phyloP scores from a whole-genome alignment of 352 stramenopile species.

The Globisporangium paddicum region DNA sequence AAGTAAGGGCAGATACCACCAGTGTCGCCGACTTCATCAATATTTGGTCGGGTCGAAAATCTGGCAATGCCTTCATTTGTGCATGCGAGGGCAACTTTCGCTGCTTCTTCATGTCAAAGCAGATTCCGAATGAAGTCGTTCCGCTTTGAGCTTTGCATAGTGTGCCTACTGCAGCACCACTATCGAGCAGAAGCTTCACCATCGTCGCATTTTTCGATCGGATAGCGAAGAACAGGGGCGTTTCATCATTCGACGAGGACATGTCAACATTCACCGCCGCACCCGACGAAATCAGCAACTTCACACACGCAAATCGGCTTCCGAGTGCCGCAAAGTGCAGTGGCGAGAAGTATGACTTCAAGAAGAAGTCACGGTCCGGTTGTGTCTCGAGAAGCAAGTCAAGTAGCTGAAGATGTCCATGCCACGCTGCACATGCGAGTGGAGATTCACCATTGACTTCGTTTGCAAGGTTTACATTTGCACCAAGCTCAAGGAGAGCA shows the following conservation, averaged over 20 bases:
- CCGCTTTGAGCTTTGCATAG: constrained; percentile 37
- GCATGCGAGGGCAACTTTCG: neutral
- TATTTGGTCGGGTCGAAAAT: constrained; percentile 4
- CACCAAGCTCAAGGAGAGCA: constrained; percentile 41
- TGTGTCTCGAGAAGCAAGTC: constrained; percentile 51
- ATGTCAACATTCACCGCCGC: constrained; percentile 39
- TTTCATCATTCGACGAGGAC: constrained; percentile 31
- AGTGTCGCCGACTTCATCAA: constrained; percentile 3
- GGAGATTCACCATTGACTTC: constrained; percentile 44
- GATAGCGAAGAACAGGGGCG: constrained; percentile 54
- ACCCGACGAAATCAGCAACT: constrained; percentile 29
- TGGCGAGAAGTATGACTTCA: constrained; percentile 34
- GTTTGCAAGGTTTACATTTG: constrained; percentile 51
- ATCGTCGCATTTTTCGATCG: constrained; percentile 40
- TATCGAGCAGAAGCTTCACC: constrained; percentile 41
- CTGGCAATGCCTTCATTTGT: neutral
- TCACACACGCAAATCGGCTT: constrained; percentile 31
- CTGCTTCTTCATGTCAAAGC: constrained; percentile 7
- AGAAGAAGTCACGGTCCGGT: constrained; percentile 30
- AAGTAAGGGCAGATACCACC: constrained; percentile 44
- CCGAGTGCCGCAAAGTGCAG: constrained; percentile 55
- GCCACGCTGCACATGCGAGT: constrained; percentile 44
- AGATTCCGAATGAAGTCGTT: constrained; percentile 34
- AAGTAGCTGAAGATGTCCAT: constrained; percentile 37
- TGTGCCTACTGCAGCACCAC: constrained; percentile 30